Evolutionary conservation across 129 eudicot species (phyloP).

Genomic region (Flaveria brownii): DNA sequence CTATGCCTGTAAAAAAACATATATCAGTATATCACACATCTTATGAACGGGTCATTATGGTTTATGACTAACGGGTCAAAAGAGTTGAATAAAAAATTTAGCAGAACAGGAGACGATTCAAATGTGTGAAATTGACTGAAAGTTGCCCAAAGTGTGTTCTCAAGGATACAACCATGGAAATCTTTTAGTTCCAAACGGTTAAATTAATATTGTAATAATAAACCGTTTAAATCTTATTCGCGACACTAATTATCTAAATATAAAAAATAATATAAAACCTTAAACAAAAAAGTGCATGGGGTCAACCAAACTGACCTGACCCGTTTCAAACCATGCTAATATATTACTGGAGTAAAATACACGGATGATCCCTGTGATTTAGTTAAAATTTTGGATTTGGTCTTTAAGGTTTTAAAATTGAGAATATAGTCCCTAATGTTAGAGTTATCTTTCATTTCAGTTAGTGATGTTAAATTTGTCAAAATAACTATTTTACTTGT

Average conservation of each 20-base stretch:
- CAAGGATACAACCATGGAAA: background rate
- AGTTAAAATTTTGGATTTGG: no score
- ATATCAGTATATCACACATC: background rate
- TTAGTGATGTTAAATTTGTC: no score
- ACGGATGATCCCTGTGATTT: no score
- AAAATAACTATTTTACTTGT: no score
- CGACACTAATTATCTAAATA: background rate
- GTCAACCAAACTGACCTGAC: background rate
- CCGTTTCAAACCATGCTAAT: background rate
- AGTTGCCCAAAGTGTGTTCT: background rate
- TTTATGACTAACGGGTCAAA: background rate
- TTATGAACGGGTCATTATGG: background rate
- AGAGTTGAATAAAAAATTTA: background rate
- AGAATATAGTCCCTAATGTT: no score
- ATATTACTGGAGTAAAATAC: background rate
- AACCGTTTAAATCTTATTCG: background rate
- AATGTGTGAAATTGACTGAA: background rate
- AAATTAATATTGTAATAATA: background rate
- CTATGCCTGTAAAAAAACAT: slow-evolving; percentile 64
- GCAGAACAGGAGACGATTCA: background rate
- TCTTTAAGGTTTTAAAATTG: no score
- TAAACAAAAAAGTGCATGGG: background rate
- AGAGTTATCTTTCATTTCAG: no score
- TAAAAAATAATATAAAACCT: background rate
- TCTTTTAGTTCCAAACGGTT: background rate